Evolutionary conservation across 139 green algal genomes (phyloP), one percentile per base, ranked within the genome.

Genomic region (Coelastrella sp.): DNA sequence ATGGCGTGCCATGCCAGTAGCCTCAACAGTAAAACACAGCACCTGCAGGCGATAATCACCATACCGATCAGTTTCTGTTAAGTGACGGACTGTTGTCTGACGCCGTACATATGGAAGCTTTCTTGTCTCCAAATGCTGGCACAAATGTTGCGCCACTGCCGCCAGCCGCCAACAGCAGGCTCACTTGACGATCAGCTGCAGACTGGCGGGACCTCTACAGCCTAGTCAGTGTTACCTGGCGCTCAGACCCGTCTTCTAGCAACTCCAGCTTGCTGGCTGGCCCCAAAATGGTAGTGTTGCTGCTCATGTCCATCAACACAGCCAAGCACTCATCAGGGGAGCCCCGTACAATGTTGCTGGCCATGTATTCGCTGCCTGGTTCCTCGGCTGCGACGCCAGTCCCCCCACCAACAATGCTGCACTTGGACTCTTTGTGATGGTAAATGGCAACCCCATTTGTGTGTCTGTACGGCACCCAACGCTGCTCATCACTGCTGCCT

Each of bases 1-100:
- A 35, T 82, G 81, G 68, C 93, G 92, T 49, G 92, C 87, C 90
- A 91, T 87, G 22, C 93, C 93, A 11, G 92, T 89, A 8, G 92
- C 91, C 86, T 93, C 92, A 10, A 95, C 60, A 58, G 82, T 59
- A 15, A 95, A 88, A 60, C 93, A 91, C 72, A 93, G 66, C 61
- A 94, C 65, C 93, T 95, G 92, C 7, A 83, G 74, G 9, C 8
- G 25, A 17, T 12, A n/a, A 78, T 6, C 70, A 78, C 70, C 63
- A 70, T 49, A 3, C 3, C 35, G 3, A 49, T 49, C 3, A n/a
- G 35, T 49, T 49, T 49, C 35, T 49, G 35, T 49, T 49, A 49
- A 49, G 35, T 49, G 35, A 49, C 35, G 35, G 35, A 49, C 35
- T 49, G 35, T 49, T 49, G 35, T 49, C 35, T 3, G 3, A 49